Conservation (phyloP, 768 basidiomycete species). For the Lactarius deliciosus region DNA sequence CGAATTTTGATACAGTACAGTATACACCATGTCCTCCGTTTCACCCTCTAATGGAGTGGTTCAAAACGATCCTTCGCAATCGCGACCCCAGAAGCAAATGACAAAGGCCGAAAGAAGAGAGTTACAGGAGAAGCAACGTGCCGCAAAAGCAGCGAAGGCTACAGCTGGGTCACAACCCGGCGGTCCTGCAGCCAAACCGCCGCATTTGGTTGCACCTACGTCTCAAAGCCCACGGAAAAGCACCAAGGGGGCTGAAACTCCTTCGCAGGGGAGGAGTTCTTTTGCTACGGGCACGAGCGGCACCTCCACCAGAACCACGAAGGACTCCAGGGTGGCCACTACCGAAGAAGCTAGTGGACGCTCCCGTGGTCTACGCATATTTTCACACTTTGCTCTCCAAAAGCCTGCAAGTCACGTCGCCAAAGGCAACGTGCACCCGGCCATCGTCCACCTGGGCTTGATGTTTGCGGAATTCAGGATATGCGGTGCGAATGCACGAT, state of each 20-base stretch:
- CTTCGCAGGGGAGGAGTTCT: conserved; percentile 30
- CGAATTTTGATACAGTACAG: background rate
- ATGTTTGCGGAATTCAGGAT: conserved; percentile 92
- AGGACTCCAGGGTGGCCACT: conserved; percentile 31
- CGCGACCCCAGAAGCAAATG: conserved; percentile 34
- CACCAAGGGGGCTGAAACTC: conserved; percentile 13
- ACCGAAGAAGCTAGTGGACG: conserved; percentile 40
- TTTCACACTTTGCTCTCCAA: conserved; percentile 81
- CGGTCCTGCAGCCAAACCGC: conserved; percentile 15
- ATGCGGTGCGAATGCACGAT: conserved; percentile 92
- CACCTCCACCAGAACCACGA: conserved; percentile 15
- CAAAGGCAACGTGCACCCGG: conserved; percentile 90
- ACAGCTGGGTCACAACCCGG: conserved; percentile 5
- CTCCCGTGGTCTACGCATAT: conserved; percentile 73
- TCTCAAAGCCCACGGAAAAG: conserved; percentile 16
- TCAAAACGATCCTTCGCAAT: conserved; percentile 8
- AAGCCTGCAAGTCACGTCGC: conserved; percentile 49
- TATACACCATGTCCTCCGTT: conserved; percentile 8
- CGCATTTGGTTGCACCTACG: conserved; percentile 3
- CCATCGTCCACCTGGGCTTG: conserved; percentile 80
- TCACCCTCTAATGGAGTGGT: conserved; percentile 11
- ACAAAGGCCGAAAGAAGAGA: conserved; percentile 38
- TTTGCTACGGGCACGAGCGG: conserved; percentile 28
- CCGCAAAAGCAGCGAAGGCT: conserved; percentile 26
- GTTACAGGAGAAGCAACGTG: conserved; percentile 31